Base-by-base conservation (phyloP, 495 filamentous ascomycete genomes). In the Beverwykella pulmonaria region DNA sequence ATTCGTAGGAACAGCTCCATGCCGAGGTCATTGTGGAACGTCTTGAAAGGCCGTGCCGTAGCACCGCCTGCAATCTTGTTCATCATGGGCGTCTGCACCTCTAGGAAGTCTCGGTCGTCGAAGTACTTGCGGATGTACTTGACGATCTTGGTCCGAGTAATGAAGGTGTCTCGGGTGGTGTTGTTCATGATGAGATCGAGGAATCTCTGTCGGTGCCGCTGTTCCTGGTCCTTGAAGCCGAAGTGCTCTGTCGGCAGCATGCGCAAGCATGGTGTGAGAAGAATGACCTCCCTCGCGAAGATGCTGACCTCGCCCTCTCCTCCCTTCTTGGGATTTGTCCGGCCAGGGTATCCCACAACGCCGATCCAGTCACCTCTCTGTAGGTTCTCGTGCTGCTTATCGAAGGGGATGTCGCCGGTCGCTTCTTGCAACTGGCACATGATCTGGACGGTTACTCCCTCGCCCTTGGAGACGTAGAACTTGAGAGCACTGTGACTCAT, bases 41-140 rank as follows among this genome's bases (percentile, higher is more conserved):
- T 97, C 63, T 89, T 81, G 78, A 98, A 99, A 15, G 94, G 94
- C 82, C 92, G 93, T 62, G 94, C 94, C 8, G 95, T 98, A 20
- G 94, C 94, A 65, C 94, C 94, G 73, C 94, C 94, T 27, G 93
- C 92, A 74, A 96, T 94, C 61, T 90, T 85, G 73, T 96, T 95
- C 88, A 99, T 91, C 86, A 98, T 96, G 9, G 95, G 95, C 1
- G 94, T 98, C 79, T 97, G 90, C n/a, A 98, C 92, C 77, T 97
- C 93, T 53, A 90, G 82, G 75, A 98, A 98, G 62, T 92, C 91
- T 53, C 86, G 83, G 58, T 82, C 82, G 69, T 97, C 91, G 69
- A 98, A 91, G 83, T 86, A 98, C 61, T 84, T 83, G 65, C 93
- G 90, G 63, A 98, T 87, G 74, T 90, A 97, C 59, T 81, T 83